Conservation (phyloP, 257 asterid genomes). For the Misopates orontium region DNA sequence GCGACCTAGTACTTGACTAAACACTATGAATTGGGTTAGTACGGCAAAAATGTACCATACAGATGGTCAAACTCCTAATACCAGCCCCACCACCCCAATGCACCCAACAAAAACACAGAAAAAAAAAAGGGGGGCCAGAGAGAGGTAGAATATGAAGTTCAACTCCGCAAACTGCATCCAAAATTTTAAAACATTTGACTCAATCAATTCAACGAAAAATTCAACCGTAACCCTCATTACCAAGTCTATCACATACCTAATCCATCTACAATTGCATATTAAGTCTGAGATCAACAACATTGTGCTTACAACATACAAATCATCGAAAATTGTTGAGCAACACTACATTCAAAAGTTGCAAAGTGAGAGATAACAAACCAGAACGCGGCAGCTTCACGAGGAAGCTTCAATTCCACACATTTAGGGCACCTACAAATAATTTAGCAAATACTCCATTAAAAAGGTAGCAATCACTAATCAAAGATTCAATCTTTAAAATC, state of each 20-base stretch:
- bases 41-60: not conserved
- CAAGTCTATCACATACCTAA: not conserved
- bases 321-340: not conserved
- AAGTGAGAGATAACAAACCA: constrained; percentile 67
- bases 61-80: no score
- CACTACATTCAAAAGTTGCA: constrained; percentile 5
- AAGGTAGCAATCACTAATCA: no score
- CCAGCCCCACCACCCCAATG: not conserved
- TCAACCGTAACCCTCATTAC: constrained; percentile 1
- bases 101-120: not conserved
- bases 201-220: not conserved
- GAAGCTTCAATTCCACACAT: constrained; percentile 88
- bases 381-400: constrained; percentile 95
- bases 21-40: not conserved
- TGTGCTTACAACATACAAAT: not conserved
- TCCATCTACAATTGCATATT: constrained; percentile 1
- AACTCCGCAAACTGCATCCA: not conserved
- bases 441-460: constrained; percentile 10
- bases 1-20: no score
- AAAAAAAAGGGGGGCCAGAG: not conserved
- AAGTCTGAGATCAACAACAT: not conserved
- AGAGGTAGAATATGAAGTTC: not conserved
- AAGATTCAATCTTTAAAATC: not conserved
- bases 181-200: not conserved
- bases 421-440: constrained; percentile 77